phyloP scores from a whole-genome alignment of 306 rosid genomes.

The Medicago ruthenica region DNA sequence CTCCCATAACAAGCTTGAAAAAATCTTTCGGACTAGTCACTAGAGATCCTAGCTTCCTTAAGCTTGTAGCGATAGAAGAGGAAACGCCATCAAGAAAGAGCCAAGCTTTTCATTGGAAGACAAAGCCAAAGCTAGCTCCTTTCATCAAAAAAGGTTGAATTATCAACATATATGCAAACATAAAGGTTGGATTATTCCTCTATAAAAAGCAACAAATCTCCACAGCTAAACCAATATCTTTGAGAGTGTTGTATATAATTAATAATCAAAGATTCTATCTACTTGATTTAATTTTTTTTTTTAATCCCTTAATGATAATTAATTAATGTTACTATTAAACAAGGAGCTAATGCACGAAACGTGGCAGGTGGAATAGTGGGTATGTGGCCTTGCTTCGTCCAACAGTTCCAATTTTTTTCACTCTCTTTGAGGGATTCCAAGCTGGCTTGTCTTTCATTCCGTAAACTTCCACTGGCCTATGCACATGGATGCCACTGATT shows the following conservation, averaged over 20 bases:
- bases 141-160: slow-evolving; percentile 49
- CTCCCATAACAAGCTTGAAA: no score
- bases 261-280: slow-evolving; percentile 49
- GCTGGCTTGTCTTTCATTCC: slow-evolving; percentile 56
- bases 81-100: slow-evolving; percentile 35
- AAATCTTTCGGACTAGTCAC: no score
- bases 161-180: slow-evolving; percentile 30
- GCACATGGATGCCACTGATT: slow-evolving; percentile 69
- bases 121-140: slow-evolving; percentile 57
- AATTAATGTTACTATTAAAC: slow-evolving; percentile 45
- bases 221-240: slow-evolving; percentile 69
- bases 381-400: slow-evolving; percentile 64
- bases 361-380: slow-evolving; percentile 55
- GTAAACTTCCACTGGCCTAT: slow-evolving; percentile 50
- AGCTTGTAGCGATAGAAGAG: no score
- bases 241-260: slow-evolving; percentile 37
- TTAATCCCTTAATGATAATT: slow-evolving; percentile 1
- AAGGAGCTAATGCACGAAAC: slow-evolving; percentile 48
- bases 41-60: no score
- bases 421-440: slow-evolving; percentile 63
- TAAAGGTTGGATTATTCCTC: slow-evolving; percentile 58
- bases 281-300: slow-evolving; percentile 32
- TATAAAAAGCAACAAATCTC: slow-evolving; percentile 69
- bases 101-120: slow-evolving; percentile 51
- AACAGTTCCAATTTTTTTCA: slow-evolving; percentile 39